Conservation (phyloP, 768 basidiomycete genomes). For the Leccinum sublutescens region DNA sequence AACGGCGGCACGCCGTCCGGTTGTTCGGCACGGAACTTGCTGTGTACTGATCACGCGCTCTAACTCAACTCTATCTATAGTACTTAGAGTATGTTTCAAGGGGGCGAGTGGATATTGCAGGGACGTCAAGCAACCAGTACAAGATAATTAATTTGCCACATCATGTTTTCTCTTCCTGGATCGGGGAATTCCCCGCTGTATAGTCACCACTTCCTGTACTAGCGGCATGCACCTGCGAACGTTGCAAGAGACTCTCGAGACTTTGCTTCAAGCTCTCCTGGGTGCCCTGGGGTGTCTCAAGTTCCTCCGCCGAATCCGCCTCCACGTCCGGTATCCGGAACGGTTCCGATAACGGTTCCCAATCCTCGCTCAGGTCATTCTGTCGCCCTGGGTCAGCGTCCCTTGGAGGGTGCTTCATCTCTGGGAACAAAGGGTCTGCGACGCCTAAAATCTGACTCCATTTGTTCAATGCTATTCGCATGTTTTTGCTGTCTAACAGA, state of each 20-base stretch:
- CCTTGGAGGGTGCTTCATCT: conserved; percentile 18
- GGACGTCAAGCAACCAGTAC: conserved; percentile 1
- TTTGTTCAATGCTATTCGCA: conserved; percentile 34
- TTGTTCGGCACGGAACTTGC: conserved; percentile 20
- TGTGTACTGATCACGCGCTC: not conserved
- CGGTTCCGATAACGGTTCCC: conserved; percentile 29
- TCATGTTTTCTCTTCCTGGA: conserved; percentile 1
- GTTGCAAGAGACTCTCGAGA: conserved; percentile 21
- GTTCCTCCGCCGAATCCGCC: not conserved
- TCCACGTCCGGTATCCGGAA: conserved; percentile 1
- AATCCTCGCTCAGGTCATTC: conserved; percentile 7
- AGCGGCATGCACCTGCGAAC: conserved; percentile 1
- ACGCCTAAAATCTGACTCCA: conserved; percentile 35
- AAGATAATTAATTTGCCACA: not conserved
- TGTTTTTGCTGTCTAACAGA: conserved; percentile 22
- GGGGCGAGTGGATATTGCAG: not conserved
- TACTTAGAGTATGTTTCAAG: not conserved
- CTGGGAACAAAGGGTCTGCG: conserved; percentile 33
- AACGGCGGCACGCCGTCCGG: no score
- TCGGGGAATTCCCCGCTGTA: not conserved
- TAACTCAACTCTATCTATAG: not conserved
- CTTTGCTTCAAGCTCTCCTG: conserved; percentile 24
- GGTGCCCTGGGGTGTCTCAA: conserved; percentile 3
- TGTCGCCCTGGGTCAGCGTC: conserved; percentile 5
- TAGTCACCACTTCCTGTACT: not conserved